A percentile compares a stretch with the other conserved stretches of the same genome.
These are phyloP conservation scores for Penicillium expansum DNA, from an alignment of 2,329 filamentous ascomycete species.

Conservation along the genomic window DNA sequence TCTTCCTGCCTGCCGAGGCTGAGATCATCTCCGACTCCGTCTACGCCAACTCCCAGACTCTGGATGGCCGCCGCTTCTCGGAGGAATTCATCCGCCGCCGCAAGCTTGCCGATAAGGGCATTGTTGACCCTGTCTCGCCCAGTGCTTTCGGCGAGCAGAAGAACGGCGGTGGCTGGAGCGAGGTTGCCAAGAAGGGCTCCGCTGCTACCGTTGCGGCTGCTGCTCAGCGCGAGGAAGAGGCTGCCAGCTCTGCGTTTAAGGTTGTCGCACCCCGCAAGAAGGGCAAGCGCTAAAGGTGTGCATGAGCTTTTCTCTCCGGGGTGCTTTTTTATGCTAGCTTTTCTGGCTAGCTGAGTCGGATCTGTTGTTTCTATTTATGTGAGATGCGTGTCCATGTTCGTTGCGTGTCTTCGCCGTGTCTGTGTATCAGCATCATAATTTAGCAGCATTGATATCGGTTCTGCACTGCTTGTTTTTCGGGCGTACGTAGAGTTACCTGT, in stretches of 20 bases:
- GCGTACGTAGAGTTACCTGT: not conserved
- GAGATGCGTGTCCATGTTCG: not conserved
- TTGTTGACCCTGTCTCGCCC: slow-evolving; percentile 64
- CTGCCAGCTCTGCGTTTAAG: slow-evolving; percentile 67
- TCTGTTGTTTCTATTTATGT: slow-evolving; percentile 4
- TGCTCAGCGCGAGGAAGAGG: slow-evolving; percentile 48
- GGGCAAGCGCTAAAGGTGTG: slow-evolving; percentile 61
- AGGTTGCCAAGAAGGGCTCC: slow-evolving; percentile 90
- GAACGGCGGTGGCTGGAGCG: slow-evolving; percentile 77
- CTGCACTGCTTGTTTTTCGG: not conserved
- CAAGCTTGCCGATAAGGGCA: slow-evolving; percentile 87
- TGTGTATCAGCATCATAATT: not conserved
- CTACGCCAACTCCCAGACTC: slow-evolving; percentile 79
- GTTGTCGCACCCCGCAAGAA: slow-evolving; percentile 93
- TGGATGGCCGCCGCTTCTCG: slow-evolving; percentile 89
- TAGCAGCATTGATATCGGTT: not conserved
- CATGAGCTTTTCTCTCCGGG: slow-evolving; percentile 23
- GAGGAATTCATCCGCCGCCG: slow-evolving; percentile 92
- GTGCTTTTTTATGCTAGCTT: not conserved
- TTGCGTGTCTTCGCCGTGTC: not conserved
- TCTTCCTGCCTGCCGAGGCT: slow-evolving; percentile 71
- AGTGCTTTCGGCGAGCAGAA: slow-evolving; percentile 53
- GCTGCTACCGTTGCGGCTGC: slow-evolving; percentile 30
- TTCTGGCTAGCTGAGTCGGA: not conserved
- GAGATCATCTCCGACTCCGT: slow-evolving; percentile 87